These are phyloP conservation scores for Eragrostis nindensis DNA, from an alignment of 176 grass and related monocot species.

Conservation along the genomic window DNA sequence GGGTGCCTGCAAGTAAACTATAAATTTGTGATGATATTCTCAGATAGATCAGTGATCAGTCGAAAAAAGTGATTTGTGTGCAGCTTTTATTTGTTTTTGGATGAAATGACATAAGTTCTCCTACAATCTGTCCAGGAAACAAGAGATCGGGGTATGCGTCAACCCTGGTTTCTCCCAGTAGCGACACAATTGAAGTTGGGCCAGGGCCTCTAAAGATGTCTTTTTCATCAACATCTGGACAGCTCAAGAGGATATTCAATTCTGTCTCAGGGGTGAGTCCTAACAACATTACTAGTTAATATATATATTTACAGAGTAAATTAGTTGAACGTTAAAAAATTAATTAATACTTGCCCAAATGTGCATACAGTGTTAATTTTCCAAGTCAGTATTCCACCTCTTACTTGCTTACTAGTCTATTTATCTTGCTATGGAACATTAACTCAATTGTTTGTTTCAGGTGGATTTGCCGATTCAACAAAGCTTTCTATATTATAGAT, in stretches of 20 bases:
- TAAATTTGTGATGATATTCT: constrained; percentile 9
- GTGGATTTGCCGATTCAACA: constrained; percentile 80
- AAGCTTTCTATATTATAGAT: constrained; percentile 81
- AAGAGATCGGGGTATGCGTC: constrained; percentile 38
- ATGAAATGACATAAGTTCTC: neutral
- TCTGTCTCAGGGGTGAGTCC: constrained; percentile 70
- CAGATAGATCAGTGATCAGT: neutral
- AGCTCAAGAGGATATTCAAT: constrained; percentile 70
- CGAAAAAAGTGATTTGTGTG: neutral
- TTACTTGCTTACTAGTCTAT: constrained; percentile 2
- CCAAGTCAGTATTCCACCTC: neutral
- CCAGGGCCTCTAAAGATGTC: constrained; percentile 83
- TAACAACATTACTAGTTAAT: neutral
- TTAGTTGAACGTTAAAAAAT: too few species aligned
- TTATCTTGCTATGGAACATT: constrained; percentile 8
- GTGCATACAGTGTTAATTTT: neutral
- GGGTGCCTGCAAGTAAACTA: neutral
- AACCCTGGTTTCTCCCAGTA: constrained; percentile 44
- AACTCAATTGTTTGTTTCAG: constrained; percentile 41
- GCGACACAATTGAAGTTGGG: constrained; percentile 73
- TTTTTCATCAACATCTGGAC: constrained; percentile 73
- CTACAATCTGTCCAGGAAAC: constrained; percentile 35
- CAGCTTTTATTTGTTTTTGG: neutral
- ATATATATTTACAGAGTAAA: too few species aligned
- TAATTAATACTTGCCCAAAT: too few species aligned